Evolutionary conservation across 2,329 filamentous ascomycete species (phyloP).

Genomic region (Clarireedia sp.): DNA sequence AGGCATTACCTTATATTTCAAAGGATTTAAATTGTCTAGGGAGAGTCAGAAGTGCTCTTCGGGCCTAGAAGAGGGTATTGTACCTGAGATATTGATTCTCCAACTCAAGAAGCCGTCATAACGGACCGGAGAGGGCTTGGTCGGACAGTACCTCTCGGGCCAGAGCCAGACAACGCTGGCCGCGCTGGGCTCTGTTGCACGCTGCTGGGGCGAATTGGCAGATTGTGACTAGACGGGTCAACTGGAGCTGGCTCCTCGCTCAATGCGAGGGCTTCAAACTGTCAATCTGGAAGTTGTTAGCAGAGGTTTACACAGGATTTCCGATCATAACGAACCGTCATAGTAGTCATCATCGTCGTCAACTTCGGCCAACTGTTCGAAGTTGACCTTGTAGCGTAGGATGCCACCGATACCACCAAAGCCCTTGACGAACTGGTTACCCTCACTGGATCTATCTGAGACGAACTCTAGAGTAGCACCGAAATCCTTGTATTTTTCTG

Average conservation of each 20-base stretch:
- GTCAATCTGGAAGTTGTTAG: conserved; percentile 59
- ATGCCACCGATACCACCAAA: conserved; percentile 98
- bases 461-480: conserved; percentile 95
- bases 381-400: conserved; percentile 99
- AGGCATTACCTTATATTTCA: conserved; percentile 7
- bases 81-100: conserved; percentile 15
- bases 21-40: conserved; percentile 6
- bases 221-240: conserved; percentile 35
- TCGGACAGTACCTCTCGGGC: conserved; percentile 32
- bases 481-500: conserved; percentile 97
- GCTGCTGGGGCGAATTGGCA: conserved; percentile 36
- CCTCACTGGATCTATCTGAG: conserved; percentile 92
- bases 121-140: conserved; percentile 62
- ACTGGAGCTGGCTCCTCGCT: conserved; percentile 78
- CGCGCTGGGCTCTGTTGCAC: conserved; percentile 38
- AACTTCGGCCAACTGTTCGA: conserved; percentile 92
- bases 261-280: conserved; percentile 75
- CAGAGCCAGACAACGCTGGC: conserved; percentile 31
- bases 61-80: not conserved
- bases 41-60: not conserved
- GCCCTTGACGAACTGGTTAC: conserved; percentile 99
- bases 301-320: conserved; percentile 7
- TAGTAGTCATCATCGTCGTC: conserved; percentile 92
- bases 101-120: conserved; percentile 43
- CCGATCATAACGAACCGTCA: conserved; percentile 44